Percentiles rank a stretch among this genome's conserved stretches.
Evolutionary conservation across 352 stramenopile genomes (phyloP).

Genomic region (Phytophthora citrophthora): DNA sequence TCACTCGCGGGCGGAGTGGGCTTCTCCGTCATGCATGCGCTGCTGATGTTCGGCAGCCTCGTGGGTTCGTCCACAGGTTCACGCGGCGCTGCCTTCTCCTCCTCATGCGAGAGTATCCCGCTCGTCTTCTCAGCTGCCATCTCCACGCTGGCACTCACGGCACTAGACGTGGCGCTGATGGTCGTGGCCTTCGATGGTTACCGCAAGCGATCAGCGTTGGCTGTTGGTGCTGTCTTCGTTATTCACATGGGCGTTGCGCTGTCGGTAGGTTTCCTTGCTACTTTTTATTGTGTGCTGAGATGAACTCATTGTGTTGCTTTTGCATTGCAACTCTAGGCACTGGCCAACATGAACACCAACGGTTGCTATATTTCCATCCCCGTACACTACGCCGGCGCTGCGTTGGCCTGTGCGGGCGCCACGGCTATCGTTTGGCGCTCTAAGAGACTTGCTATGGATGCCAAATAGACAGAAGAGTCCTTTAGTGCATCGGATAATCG

Average conservation of each 20-base stretch:
- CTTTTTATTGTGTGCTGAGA: too few species aligned
- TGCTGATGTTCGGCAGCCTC: constrained; percentile 88
- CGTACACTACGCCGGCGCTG: constrained; percentile 70
- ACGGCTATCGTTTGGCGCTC: constrained; percentile 49
- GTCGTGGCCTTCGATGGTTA: constrained; percentile 85
- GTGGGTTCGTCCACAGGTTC: constrained; percentile 69
- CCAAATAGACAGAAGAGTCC: constrained; percentile 24
- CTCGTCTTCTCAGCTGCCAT: constrained; percentile 73
- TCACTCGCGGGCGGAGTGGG: constrained; percentile 79
- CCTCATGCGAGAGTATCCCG: constrained; percentile 74
- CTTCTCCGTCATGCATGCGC: constrained; percentile 83
- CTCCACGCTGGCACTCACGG: constrained; percentile 76
- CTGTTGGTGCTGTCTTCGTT: constrained; percentile 60
- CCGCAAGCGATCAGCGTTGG: constrained; percentile 59
- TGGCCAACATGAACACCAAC: constrained; percentile 81
- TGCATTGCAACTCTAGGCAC: constrained; percentile 33
- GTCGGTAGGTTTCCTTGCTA: constrained; percentile 48
- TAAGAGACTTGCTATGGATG: constrained; percentile 38
- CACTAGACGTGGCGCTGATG: constrained; percentile 84
- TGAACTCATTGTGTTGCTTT: neutral
- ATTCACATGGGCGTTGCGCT: constrained; percentile 79
- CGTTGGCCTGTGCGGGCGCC: constrained; percentile 53
- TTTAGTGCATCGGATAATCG: constrained; percentile 14
- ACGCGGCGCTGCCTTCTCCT: constrained; percentile 76
- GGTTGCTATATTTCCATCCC: constrained; percentile 82